phyloP scores from a whole-genome alignment of 1,284 basidiomycete genomes.

The Hymenochaete sp. region DNA sequence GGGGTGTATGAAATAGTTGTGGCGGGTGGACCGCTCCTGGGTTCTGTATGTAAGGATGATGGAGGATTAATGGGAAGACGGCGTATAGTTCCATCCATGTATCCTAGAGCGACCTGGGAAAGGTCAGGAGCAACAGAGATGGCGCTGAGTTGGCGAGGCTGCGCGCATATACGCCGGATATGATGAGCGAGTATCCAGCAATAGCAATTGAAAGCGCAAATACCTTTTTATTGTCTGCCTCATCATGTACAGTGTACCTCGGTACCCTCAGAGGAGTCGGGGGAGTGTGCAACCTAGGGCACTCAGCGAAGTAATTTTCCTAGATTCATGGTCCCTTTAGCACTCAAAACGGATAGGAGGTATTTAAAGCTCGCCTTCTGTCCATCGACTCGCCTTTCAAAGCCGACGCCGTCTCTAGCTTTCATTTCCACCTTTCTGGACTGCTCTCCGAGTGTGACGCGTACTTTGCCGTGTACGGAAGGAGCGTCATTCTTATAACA shows the following conservation, averaged over 20 bases:
- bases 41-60: too few relatives aligned
- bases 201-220: slow-evolving; percentile 21
- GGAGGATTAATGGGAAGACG: slow-evolving; percentile 10
- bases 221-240: slow-evolving; percentile 33
- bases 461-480: slow-evolving; percentile 54
- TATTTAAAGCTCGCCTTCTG: slow-evolving; percentile 1
- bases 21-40: neutral
- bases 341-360: neutral
- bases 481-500: slow-evolving; percentile 48
- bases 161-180: neutral
- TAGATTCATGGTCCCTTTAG: neutral
- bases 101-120: slow-evolving; percentile 50
- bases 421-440: slow-evolving; percentile 3
- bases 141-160: slow-evolving; percentile 52
- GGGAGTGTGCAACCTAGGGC: slow-evolving; percentile 33
- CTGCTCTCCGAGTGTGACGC: slow-evolving; percentile 39
- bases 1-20: slow-evolving; percentile 25
- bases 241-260: slow-evolving; percentile 37
- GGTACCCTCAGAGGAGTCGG: slow-evolving; percentile 39
- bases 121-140: slow-evolving; percentile 53
- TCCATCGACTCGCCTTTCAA: slow-evolving; percentile 8
- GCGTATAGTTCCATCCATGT: slow-evolving; percentile 23
- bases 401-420: slow-evolving; percentile 7
- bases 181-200: neutral
- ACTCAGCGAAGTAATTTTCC: slow-evolving; percentile 25